Evolutionary conservation across 164 flowering plant genomes (phyloP).

Genomic region (Aristolochia contorta): DNA sequence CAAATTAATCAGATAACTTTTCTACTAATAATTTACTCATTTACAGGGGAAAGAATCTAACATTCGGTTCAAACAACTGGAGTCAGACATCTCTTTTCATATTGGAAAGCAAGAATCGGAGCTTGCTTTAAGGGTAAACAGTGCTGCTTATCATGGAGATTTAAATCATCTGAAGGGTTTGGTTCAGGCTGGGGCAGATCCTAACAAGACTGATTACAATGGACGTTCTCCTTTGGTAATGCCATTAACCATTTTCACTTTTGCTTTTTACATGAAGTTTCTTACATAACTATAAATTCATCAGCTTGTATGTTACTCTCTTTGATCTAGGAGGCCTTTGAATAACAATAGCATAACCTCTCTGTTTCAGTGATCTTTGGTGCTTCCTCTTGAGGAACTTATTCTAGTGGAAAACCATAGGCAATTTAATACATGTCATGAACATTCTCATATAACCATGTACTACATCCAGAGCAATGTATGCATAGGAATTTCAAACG

Average conservation of each 20-base stretch:
- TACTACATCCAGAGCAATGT: too few relatives aligned
- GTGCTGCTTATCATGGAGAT: constrained; percentile 82
- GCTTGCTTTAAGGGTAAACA: constrained; percentile 68
- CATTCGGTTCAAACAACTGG: constrained; percentile 57
- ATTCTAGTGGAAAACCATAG: too few relatives aligned
- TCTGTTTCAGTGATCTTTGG: too few relatives aligned
- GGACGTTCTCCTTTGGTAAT: constrained; percentile 93
- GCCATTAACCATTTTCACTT: background rate
- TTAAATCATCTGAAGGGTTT: constrained; percentile 59
- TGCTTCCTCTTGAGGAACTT: too few relatives aligned
- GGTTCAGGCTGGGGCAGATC: constrained; percentile 84
- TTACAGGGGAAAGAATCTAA: constrained; percentile 63
- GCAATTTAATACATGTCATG: too few relatives aligned
- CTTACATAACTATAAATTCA: too few relatives aligned
- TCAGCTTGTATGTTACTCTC: too few relatives aligned
- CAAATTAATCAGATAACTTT: background rate
- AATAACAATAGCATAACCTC: too few relatives aligned
- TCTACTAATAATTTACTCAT: background rate
- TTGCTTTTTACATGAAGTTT: too few relatives aligned
- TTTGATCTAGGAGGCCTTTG: too few relatives aligned
- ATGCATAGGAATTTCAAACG: too few relatives aligned
- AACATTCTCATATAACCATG: too few relatives aligned
- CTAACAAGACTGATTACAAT: constrained; percentile 77
- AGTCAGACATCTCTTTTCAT: constrained; percentile 67
- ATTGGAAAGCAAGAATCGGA: constrained; percentile 83